Percentiles rank a stretch among this genome's conserved stretches.
These are phyloP conservation scores for Penicillium aurantiogriseum DNA, from an alignment of 2,329 filamentous ascomycete species.

Conservation along the genomic window DNA sequence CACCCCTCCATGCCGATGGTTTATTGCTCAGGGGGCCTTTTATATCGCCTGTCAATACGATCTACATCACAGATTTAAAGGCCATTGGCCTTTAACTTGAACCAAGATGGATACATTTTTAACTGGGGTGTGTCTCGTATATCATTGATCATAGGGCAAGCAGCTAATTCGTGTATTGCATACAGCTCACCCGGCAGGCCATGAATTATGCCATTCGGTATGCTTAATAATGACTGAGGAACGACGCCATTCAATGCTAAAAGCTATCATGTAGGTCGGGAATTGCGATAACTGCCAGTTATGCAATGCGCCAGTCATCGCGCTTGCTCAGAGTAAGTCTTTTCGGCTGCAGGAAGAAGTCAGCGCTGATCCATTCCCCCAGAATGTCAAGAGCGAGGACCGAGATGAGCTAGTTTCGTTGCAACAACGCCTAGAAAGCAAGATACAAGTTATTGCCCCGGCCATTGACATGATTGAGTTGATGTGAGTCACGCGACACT, in stretches of 20 bases:
- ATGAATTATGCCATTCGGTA: slow-evolving; percentile 85
- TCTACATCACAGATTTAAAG: slow-evolving; percentile 1
- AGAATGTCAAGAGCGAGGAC: slow-evolving; percentile 68
- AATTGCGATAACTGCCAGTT: slow-evolving; percentile 78
- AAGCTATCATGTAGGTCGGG: slow-evolving; percentile 56
- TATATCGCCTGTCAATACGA: slow-evolving; percentile 5
- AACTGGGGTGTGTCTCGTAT: slow-evolving; percentile 50
- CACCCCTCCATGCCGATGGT: neutral
- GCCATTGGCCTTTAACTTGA: slow-evolving; percentile 1
- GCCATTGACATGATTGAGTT: slow-evolving; percentile 91
- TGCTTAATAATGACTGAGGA: neutral
- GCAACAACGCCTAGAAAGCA: slow-evolving; percentile 74
- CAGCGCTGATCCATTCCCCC: slow-evolving; percentile 8
- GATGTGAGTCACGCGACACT: slow-evolving; percentile 56
- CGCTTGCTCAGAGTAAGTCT: slow-evolving; percentile 65
- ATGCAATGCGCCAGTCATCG: slow-evolving; percentile 79
- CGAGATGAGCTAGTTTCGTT: slow-evolving; percentile 70
- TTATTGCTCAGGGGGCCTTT: slow-evolving; percentile 1
- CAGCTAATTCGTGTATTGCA: slow-evolving; percentile 21
- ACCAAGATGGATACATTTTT: slow-evolving; percentile 69
- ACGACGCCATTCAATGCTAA: slow-evolving; percentile 8
- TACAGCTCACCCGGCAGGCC: slow-evolving; percentile 68
- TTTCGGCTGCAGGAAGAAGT: neutral
- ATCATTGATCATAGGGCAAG: slow-evolving; percentile 5
- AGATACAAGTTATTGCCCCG: slow-evolving; percentile 86